Evolutionary conservation across 2,329 filamentous ascomycete genomes (phyloP).

Genomic region (Macrophomina pseudophaseolina): DNA sequence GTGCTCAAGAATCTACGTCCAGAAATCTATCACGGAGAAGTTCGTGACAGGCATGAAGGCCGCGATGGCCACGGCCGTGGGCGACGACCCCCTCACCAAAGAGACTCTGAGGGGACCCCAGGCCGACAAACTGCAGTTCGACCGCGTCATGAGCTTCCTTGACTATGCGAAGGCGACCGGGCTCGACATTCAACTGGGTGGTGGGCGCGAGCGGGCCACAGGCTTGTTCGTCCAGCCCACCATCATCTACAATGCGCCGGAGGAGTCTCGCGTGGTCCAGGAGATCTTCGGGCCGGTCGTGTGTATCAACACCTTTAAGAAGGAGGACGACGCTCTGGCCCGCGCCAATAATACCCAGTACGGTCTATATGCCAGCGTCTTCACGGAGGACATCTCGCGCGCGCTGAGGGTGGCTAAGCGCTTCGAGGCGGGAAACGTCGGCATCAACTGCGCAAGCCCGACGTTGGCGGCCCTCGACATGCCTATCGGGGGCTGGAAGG

Average conservation of each 20-base stretch:
- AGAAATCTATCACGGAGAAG: background rate
- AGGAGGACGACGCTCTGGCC: constrained; percentile 36
- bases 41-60: background rate
- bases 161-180: constrained; percentile 49
- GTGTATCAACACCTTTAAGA: constrained; percentile 42
- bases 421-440: background rate
- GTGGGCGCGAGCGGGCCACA: constrained; percentile 29
- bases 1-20: constrained; percentile 57
- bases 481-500: background rate
- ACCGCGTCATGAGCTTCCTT: constrained; percentile 34
- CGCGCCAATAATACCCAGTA: background rate
- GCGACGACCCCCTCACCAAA: background rate
- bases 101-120: background rate
- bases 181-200: constrained; percentile 38
- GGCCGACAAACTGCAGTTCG: constrained; percentile 29
- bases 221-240: constrained; percentile 55
- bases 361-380: background rate
- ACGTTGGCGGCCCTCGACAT: background rate
- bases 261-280: constrained; percentile 43
- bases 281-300: constrained; percentile 49
- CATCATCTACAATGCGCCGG: constrained; percentile 51
- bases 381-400: background rate
- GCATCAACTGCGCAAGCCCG: background rate
- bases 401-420: background rate
- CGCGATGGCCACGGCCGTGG: background rate